Evolutionary conservation across 192 early-diverging fungal species (phyloP).

Genomic region (Pilobolus umbonatus): DNA sequence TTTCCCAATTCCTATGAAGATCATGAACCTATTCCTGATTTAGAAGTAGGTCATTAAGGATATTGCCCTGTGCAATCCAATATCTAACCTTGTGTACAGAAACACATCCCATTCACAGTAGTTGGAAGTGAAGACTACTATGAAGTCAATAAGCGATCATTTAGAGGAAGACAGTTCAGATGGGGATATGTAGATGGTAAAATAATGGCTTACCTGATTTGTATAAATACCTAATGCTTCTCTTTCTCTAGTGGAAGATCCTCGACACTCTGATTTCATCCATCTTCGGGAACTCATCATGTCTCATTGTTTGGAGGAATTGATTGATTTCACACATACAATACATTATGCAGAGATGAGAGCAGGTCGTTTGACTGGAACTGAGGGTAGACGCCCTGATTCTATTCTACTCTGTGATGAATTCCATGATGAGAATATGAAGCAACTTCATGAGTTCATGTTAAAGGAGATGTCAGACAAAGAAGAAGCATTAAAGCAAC

Average conservation of each 20-base stretch:
- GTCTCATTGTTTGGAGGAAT: conserved; percentile 64
- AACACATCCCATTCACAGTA: conserved; percentile 76
- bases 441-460: conserved; percentile 55
- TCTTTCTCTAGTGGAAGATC: conserved; percentile 70
- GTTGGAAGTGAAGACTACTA: conserved; percentile 74
- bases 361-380: conserved; percentile 43
- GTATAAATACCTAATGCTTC: neutral
- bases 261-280: conserved; percentile 88
- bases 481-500: conserved; percentile 52
- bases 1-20: conserved; percentile 68
- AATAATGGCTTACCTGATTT: neutral
- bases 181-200: conserved; percentile 79
- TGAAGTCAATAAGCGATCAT: conserved; percentile 51
- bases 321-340: conserved; percentile 75
- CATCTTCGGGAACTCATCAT: conserved; percentile 80
- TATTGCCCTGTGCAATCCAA: neutral
- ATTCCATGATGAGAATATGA: conserved; percentile 66
- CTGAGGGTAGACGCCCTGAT: conserved; percentile 59
- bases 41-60: conserved; percentile 42
- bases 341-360: conserved; percentile 75
- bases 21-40: conserved; percentile 64
- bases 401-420: conserved; percentile 82
- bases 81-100: conserved; percentile 29
- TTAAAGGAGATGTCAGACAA: conserved; percentile 58
- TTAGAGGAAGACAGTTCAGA: conserved; percentile 68